phyloP scores from a whole-genome alignment of 805 yeast species.

The Barnettozyma californica region DNA sequence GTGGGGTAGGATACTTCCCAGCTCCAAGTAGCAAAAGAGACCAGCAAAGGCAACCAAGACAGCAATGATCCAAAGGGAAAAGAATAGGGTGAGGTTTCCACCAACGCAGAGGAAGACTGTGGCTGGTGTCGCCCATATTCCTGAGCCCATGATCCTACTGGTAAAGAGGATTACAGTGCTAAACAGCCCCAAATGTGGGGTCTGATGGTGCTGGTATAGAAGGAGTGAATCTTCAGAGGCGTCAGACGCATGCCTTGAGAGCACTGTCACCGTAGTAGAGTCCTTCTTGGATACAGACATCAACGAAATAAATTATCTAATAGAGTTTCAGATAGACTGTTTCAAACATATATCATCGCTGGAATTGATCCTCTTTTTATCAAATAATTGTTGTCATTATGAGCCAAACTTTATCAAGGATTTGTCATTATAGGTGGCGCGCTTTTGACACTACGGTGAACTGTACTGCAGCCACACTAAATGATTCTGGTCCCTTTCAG shows the following conservation, averaged over 20 bases:
- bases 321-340: too few relatives aligned
- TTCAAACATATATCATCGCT: too few relatives aligned
- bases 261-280: conserved; percentile 8
- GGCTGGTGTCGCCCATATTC: conserved; percentile 70
- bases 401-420: neutral
- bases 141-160: conserved; percentile 71
- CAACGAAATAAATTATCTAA: neutral
- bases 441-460: neutral
- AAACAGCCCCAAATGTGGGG: conserved; percentile 54
- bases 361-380: neutral
- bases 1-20: conserved; percentile 66
- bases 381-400: too few relatives aligned
- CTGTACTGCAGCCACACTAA: neutral
- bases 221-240: conserved; percentile 10
- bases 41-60: conserved; percentile 63
- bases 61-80: conserved; percentile 58
- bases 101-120: conserved; percentile 63
- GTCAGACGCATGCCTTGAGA: conserved; percentile 19
- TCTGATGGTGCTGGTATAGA: neutral
- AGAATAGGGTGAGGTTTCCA: conserved; percentile 56
- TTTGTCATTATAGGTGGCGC: neutral
- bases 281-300: conserved; percentile 10
- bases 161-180: conserved; percentile 61
- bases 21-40: conserved; percentile 56
- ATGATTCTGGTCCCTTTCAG: too few relatives aligned